These are phyloP conservation scores for Phytophthora sojae DNA, from an alignment of 352 stramenopile genomes.

Conservation along the genomic window DNA sequence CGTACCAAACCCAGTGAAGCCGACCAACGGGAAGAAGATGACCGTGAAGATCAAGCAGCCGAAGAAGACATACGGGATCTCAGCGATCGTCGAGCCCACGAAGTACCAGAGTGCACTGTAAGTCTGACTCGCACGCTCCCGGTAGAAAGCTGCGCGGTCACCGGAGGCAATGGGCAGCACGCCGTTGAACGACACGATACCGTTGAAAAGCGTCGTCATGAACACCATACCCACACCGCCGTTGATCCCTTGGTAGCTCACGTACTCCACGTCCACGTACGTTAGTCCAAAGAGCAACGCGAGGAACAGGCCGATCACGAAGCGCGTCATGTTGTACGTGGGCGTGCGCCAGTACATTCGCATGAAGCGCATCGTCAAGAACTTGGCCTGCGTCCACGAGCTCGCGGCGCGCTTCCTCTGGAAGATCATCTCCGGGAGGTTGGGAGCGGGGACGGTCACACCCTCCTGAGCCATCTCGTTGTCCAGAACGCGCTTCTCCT, in stretches of 20 bases:
- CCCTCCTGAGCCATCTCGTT: slow-evolving; percentile 40
- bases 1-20: slow-evolving; percentile 40
- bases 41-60: slow-evolving; percentile 38
- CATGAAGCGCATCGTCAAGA: slow-evolving; percentile 50
- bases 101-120: slow-evolving; percentile 90
- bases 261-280: slow-evolving; percentile 35
- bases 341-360: slow-evolving; percentile 86
- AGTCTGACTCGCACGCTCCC: slow-evolving; percentile 91
- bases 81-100: slow-evolving; percentile 75
- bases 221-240: slow-evolving; percentile 77
- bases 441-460: slow-evolving; percentile 38
- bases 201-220: slow-evolving; percentile 68
- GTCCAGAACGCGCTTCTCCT: slow-evolving; percentile 33
- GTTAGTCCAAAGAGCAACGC: slow-evolving; percentile 26
- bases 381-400: slow-evolving; percentile 43
- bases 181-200: slow-evolving; percentile 29
- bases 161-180: slow-evolving; percentile 51
- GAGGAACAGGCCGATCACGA: slow-evolving; percentile 48
- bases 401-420: slow-evolving; percentile 43
- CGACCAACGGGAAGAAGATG: slow-evolving; percentile 44
- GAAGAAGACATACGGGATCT: slow-evolving; percentile 73
- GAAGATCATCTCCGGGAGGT: slow-evolving; percentile 43
- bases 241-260: slow-evolving; percentile 41
- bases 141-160: slow-evolving; percentile 71
- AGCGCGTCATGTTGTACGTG: slow-evolving; percentile 82